A percentile compares a stretch with the other conserved stretches of the same genome.
These are phyloP conservation scores for Aspergillus costaricaensis DNA, from an alignment of 2,329 filamentous ascomycete species.

Conservation along the genomic window DNA sequence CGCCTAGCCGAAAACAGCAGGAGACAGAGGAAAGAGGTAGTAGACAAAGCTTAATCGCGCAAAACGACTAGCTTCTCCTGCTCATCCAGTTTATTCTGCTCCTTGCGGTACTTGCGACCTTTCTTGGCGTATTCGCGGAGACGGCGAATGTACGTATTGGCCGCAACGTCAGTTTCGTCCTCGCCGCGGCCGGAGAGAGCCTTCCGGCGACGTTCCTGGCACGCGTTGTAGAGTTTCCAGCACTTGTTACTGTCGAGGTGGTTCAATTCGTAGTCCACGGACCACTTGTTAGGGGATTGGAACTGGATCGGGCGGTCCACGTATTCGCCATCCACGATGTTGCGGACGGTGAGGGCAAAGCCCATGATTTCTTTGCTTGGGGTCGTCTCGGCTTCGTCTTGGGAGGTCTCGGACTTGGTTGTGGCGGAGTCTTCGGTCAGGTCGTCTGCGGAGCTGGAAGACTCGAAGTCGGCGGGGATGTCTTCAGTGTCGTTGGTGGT, in stretches of 20 bases:
- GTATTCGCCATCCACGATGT: slow-evolving; percentile 67
- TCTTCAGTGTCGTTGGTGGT: neutral
- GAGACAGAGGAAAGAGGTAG: neutral
- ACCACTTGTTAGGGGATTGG: slow-evolving; percentile 59
- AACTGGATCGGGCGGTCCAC: slow-evolving; percentile 63
- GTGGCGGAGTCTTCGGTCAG: neutral
- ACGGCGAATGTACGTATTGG: slow-evolving; percentile 47
- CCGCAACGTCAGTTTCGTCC: slow-evolving; percentile 46
- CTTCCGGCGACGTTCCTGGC: slow-evolving; percentile 59
- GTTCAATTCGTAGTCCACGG: slow-evolving; percentile 73
- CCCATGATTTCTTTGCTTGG: slow-evolving; percentile 56
- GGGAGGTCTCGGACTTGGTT: neutral
- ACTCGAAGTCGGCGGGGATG: neutral
- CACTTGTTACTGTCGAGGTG: slow-evolving; percentile 57
- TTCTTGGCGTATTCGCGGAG: slow-evolving; percentile 49
- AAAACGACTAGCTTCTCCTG: slow-evolving; percentile 41
- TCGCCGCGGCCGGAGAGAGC: slow-evolving; percentile 41
- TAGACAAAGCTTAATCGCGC: slow-evolving; percentile 9
- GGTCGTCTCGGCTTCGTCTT: neutral
- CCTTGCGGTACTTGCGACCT: slow-evolving; percentile 62
- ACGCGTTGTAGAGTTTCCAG: slow-evolving; percentile 56
- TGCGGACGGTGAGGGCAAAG: slow-evolving; percentile 71
- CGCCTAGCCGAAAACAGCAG: neutral
- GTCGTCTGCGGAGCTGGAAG: neutral
- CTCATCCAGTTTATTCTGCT: slow-evolving; percentile 56